Evolutionary conservation across 2,329 filamentous ascomycete genomes (phyloP), one percentile per base, ranked within the genome.

Genomic region (Fusarium secorum): DNA sequence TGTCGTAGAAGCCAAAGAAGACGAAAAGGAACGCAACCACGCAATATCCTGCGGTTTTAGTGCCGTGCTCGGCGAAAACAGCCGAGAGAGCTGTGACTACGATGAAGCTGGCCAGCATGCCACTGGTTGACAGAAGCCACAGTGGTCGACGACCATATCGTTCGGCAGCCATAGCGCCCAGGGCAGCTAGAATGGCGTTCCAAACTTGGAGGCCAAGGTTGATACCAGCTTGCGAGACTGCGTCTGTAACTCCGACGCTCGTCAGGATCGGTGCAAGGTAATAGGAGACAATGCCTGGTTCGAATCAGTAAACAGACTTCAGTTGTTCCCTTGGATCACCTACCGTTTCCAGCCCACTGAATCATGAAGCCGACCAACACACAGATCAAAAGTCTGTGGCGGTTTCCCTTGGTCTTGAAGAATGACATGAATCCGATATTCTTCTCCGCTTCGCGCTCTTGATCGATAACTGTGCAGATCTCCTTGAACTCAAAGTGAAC

Each of bases 401-500:
- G 56, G 45, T 67, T 68, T 0, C 72, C 83, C 24, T 78, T 79
- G 0, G 76, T 73, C 70, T 82, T 80, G 36, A 86, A 73, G 66
- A 85, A 79, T n/a, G 78, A 74, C 35, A 75, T 77, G 59, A 86
- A 82, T 0, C 83, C 82, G 1, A 77, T 80, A 11, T 78, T 79
- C 22, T 67, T 86, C 35, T 54, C 55, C n/a, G 60, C 66, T 22
- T 76, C 70, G n/a, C 64, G 65, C 69, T 87, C 85, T 30, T 85
- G 70, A 36, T 79, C 77, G 35, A 87, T 79, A 1, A 84, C 85
- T 32, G 84, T 82, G 58, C 81, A 81, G 63, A 88, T 88, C 73
- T 88, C 85, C 11, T 79, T 77, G 61, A 81, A 85, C 64, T 88
- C 85, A 60, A 84, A 82, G 51, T 83, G 81, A 6, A 88, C 85